Evolutionary conservation across 23 red algal species (phyloP).

Genomic region (Cyanidiococcus yangmingshanensis): DNA sequence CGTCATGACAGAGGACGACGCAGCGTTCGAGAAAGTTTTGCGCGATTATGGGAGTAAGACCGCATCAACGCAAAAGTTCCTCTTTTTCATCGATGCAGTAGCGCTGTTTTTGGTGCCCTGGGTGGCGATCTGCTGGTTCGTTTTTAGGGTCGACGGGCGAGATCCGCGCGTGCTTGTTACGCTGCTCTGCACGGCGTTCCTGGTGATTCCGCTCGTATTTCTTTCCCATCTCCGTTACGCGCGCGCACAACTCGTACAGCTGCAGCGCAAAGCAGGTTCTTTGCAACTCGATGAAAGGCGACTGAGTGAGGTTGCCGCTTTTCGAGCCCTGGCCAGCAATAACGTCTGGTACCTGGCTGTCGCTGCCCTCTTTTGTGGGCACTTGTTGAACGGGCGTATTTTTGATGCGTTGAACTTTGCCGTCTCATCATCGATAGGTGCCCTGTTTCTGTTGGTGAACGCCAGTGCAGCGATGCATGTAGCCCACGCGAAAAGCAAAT

Average conservation of each 20-base stretch:
- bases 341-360: slow-evolving; percentile 3
- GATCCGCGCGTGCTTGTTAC: neutral
- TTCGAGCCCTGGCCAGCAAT: neutral
- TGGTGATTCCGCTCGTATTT: neutral
- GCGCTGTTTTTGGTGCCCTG: neutral
- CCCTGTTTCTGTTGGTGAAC: neutral
- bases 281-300: neutral
- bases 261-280: neutral
- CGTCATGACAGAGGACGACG: slow-evolving; percentile 6
- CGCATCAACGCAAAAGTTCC: neutral
- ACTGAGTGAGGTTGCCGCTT: neutral
- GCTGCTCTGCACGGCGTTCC: neutral
- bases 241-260: neutral
- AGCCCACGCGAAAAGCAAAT: neutral
- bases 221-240: neutral
- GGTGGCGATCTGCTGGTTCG: neutral
- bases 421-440: neutral
- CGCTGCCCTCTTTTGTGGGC: neutral
- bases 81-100: neutral
- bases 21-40: neutral
- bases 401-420: slow-evolving; percentile 3
- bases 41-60: neutral
- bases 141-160: neutral
- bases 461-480: neutral
- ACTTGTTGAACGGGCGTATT: slow-evolving; percentile 1